Percentiles rank a stretch among this genome's conserved stretches.
Conservation (phyloP, 495 filamentous ascomycete genomes). For the Aspergillus nidulans region DNA sequence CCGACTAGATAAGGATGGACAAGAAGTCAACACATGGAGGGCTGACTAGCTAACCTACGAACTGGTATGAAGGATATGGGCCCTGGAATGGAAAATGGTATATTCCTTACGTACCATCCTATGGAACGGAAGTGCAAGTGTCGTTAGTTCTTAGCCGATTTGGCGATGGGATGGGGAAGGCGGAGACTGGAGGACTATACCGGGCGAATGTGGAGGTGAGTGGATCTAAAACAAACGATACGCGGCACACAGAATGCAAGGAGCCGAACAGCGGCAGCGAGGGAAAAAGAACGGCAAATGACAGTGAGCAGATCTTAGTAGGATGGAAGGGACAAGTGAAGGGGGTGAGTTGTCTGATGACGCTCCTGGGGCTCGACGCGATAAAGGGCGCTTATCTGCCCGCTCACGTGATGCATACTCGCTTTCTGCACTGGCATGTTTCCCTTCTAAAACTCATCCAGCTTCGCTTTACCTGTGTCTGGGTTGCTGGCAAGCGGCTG, state of each 20-base stretch:
- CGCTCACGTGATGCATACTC: conserved; percentile 11
- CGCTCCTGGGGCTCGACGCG: conserved; percentile 3
- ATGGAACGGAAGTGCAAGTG: background rate
- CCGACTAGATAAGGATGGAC: conserved; percentile 42
- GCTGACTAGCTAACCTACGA: background rate
- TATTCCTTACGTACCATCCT: conserved; percentile 20
- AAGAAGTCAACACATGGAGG: conserved; percentile 18
- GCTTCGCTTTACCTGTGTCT: background rate
- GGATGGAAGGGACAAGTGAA: background rate
- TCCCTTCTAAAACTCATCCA: background rate
- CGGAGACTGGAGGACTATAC: conserved; percentile 7
- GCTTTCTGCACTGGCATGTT: background rate
- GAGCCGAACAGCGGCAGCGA: background rate
- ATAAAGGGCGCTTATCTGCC: conserved; percentile 10
- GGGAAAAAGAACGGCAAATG: background rate
- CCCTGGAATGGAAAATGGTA: background rate
- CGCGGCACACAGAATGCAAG: background rate
- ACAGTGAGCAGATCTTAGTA: background rate
- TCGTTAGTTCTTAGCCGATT: background rate
- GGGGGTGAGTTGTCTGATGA: conserved; percentile 5
- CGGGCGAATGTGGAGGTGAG: conserved; percentile 4
- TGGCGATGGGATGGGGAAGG: conserved; percentile 4
- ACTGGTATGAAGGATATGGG: background rate
- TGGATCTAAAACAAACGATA: background rate
- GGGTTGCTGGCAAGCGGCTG: background rate